These are phyloP conservation scores for Tulasnella sp. DNA, from an alignment of 768 basidiomycete genomes.

Conservation along the genomic window DNA sequence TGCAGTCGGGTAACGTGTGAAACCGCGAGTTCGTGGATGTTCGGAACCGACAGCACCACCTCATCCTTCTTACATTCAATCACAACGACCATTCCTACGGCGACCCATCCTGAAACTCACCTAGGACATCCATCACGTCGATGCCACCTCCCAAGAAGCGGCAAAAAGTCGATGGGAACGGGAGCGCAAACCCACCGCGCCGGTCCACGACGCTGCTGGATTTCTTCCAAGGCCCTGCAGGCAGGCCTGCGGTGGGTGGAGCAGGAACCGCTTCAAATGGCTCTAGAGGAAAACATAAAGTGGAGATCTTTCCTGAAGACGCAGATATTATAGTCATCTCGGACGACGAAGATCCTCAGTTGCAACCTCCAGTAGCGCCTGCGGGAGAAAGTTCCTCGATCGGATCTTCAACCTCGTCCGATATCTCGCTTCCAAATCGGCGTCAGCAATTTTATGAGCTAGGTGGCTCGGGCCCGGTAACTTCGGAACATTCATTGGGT, in stretches of 20 bases:
- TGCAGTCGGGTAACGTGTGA: background rate
- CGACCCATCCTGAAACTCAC: background rate
- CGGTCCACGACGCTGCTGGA: background rate
- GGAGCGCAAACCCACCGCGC: background rate
- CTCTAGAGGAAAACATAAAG: background rate
- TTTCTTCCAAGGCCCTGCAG: background rate
- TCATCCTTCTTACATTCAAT: background rate
- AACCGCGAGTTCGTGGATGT: background rate
- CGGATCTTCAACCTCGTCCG: background rate
- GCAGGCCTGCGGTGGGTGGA: background rate
- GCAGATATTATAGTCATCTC: background rate
- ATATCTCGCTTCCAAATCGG: background rate
- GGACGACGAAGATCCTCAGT: slow-evolving; percentile 6
- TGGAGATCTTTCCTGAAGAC: background rate
- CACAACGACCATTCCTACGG: background rate
- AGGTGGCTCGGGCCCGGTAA: background rate
- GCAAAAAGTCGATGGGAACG: background rate
- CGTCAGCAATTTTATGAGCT: background rate
- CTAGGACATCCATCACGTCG: no score
- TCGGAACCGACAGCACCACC: background rate
- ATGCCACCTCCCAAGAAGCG: background rate
- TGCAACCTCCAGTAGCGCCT: background rate
- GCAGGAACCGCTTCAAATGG: background rate
- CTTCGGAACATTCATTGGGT: background rate
- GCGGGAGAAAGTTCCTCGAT: background rate